Evolutionary conservation across 371 early-diverging fungal species (phyloP).

Genomic region (Mortierella sp.): DNA sequence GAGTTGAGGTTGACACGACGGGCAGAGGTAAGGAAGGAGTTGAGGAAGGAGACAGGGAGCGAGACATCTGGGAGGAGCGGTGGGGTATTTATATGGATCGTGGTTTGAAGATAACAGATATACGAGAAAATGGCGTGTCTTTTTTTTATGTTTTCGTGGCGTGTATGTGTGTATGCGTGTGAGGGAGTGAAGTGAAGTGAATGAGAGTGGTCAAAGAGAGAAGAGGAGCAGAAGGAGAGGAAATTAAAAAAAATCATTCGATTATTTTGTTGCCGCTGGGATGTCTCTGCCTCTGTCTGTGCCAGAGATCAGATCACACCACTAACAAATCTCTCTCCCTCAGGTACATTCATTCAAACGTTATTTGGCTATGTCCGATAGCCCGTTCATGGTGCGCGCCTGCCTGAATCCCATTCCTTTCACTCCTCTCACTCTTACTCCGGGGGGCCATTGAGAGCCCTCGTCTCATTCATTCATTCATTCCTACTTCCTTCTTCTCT

Average conservation of each 20-base stretch:
- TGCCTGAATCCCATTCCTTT: background rate
- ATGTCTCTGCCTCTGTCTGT: background rate
- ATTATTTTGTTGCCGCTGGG: conserved; percentile 16
- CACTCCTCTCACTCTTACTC: background rate
- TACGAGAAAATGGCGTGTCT: background rate
- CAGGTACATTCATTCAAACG: background rate
- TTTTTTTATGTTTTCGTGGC: background rate
- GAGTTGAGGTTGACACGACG: conserved; percentile 2
- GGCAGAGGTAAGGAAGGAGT: background rate
- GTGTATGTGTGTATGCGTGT: background rate
- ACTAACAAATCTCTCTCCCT: background rate
- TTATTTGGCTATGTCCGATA: conserved; percentile 8
- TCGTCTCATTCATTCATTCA: background rate
- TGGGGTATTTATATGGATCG: conserved; percentile 21
- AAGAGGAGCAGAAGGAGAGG: background rate
- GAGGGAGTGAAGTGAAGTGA: background rate
- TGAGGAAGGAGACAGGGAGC: conserved; percentile 9
- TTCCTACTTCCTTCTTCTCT: background rate
- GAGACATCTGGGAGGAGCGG: background rate
- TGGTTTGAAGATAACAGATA: background rate
- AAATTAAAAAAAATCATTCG: conserved; percentile 18
- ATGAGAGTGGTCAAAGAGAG: background rate
- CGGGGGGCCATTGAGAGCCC: conserved; percentile 1
- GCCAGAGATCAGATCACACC: conserved; percentile 1
- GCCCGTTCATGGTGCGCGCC: background rate